Conservation (phyloP, 2,329 filamentous ascomycete genomes). For the Arthrobotrys entomopaga region DNA sequence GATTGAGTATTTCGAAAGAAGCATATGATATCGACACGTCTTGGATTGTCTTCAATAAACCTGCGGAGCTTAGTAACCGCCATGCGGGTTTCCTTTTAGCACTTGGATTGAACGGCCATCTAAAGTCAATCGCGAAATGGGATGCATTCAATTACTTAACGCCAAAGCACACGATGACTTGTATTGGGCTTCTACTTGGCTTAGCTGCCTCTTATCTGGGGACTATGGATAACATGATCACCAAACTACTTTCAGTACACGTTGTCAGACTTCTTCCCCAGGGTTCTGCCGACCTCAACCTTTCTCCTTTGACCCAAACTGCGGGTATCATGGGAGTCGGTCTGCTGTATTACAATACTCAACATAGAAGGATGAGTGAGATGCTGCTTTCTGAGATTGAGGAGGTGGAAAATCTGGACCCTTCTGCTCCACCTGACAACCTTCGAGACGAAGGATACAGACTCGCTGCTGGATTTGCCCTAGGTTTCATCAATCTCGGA, state of each 20-base stretch:
- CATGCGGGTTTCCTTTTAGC: slow-evolving; percentile 94
- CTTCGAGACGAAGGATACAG: slow-evolving; percentile 95
- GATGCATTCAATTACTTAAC: slow-evolving; percentile 99
- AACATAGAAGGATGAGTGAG: slow-evolving; percentile 98
- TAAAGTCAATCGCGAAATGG: slow-evolving; percentile 96
- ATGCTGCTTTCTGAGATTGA: slow-evolving; percentile 99
- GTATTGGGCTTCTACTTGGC: slow-evolving; percentile 90
- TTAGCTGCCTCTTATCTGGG: slow-evolving; percentile 93
- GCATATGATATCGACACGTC: slow-evolving; percentile 96
- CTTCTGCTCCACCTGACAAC: slow-evolving; percentile 74
- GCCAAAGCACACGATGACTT: slow-evolving; percentile 99
- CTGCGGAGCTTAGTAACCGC: slow-evolving; percentile 89
- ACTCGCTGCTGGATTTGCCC: slow-evolving; percentile 88
- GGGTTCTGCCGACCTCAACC: slow-evolving; percentile 90
- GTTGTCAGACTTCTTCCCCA: slow-evolving; percentile 92
- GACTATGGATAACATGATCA: slow-evolving; percentile 96
- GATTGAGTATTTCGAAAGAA: slow-evolving; percentile 85
- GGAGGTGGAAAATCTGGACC: slow-evolving; percentile 79
- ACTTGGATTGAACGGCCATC: slow-evolving; percentile 89
- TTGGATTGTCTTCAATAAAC: slow-evolving; percentile 99
- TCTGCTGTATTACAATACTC: slow-evolving; percentile 89
- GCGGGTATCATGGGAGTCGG: slow-evolving; percentile 98
- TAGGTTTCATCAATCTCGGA: slow-evolving; percentile 93
- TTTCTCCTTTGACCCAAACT: slow-evolving; percentile 92
- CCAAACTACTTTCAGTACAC: slow-evolving; percentile 90